Evolutionary conservation across 2,329 filamentous ascomycete species (phyloP).

Genomic region (Gyromitra esculenta): DNA sequence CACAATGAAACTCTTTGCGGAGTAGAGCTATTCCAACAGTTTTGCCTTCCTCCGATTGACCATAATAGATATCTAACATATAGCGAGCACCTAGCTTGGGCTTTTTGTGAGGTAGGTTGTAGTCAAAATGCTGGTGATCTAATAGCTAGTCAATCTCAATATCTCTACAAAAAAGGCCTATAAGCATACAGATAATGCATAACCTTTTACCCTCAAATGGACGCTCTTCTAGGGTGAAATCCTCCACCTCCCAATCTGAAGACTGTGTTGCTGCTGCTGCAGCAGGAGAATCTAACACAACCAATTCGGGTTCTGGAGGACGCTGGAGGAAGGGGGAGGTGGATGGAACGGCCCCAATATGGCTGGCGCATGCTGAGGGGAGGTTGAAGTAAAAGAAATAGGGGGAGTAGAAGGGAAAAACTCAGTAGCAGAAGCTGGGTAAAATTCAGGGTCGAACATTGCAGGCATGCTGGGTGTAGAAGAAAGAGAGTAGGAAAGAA

Average conservation of each 20-base stretch:
- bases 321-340: not conserved
- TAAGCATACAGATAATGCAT: not conserved
- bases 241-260: not conserved
- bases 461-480: not conserved
- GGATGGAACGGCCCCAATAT: no score
- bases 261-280: not conserved
- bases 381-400: no score
- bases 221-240: not conserved
- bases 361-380: not conserved
- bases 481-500: not conserved
- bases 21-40: no score
- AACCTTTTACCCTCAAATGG: not conserved
- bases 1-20: no score
- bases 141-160: not conserved
- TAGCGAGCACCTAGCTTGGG: not conserved
- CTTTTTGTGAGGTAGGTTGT: not conserved
- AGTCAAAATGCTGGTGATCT: not conserved
- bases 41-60: no score
- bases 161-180: not conserved
- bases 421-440: not conserved
- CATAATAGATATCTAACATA: not conserved
- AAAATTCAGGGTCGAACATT: not conserved
- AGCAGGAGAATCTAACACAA: not conserved
- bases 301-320: not conserved
- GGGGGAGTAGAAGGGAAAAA: not conserved